Evolutionary conservation across 2,329 filamentous ascomycete species (phyloP).

Genomic region (Fusarium lyarnte): DNA sequence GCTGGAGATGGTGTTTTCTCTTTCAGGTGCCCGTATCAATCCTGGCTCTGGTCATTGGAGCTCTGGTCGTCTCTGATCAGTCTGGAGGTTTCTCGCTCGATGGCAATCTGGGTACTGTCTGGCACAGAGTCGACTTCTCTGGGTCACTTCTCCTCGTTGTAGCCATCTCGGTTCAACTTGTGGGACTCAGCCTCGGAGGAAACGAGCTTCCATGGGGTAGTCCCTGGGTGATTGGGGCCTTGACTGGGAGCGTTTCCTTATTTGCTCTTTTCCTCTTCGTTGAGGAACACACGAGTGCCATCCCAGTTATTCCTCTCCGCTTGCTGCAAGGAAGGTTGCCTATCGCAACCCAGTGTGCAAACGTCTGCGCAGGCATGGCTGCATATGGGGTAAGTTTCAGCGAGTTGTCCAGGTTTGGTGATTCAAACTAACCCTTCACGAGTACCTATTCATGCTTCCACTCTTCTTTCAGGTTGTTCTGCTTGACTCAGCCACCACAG

Average conservation of each 20-base stretch:
- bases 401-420: neutral
- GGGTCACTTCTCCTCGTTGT: conserved; percentile 66
- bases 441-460: conserved; percentile 75
- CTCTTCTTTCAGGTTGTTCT: conserved; percentile 76
- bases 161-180: conserved; percentile 66
- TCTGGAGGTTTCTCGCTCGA: conserved; percentile 43
- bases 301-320: conserved; percentile 64
- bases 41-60: conserved; percentile 63
- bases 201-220: conserved; percentile 64
- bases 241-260: conserved; percentile 56
- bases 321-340: conserved; percentile 66
- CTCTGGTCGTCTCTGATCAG: conserved; percentile 61
- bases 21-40: conserved; percentile 69
- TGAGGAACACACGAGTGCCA: conserved; percentile 60
- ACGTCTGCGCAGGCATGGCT: conserved; percentile 68
- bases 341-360: conserved; percentile 65
- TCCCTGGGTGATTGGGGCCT: conserved; percentile 56
- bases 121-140: conserved; percentile 66
- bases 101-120: conserved; percentile 51
- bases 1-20: conserved; percentile 75
- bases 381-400: conserved; percentile 66
- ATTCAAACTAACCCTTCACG: conserved; percentile 8
- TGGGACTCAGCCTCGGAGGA: conserved; percentile 65
- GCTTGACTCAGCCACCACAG: conserved; percentile 69
- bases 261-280: conserved; percentile 57